A percentile compares a stretch with the other conserved stretches of the same genome.
phyloP scores from a whole-genome alignment of 768 basidiomycete species.

The Suillus discolor region DNA sequence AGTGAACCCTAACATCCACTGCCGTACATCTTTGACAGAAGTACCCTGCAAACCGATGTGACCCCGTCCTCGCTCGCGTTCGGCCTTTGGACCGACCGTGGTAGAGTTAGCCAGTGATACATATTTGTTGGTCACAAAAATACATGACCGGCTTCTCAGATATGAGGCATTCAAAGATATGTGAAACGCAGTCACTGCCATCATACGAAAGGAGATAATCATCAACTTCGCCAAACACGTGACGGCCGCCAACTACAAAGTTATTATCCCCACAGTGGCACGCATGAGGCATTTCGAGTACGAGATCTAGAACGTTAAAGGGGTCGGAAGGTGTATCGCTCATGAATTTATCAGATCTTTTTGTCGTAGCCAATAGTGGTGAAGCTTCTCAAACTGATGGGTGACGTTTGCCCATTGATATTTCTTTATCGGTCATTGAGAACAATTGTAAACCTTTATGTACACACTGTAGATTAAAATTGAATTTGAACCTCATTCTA shows the following conservation, averaged over 20 bases:
- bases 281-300: background rate
- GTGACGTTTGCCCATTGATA: conserved; percentile 9
- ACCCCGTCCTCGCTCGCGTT: too few relatives aligned
- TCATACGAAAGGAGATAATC: background rate
- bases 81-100: background rate
- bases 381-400: background rate
- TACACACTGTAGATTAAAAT: background rate
- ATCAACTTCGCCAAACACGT: background rate
- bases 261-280: background rate
- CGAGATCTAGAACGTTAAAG: background rate
- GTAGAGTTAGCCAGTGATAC: background rate
- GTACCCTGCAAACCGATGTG: background rate
- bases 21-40: background rate
- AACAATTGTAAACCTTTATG: conserved; percentile 6
- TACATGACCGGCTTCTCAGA: background rate
- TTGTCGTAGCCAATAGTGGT: background rate
- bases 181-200: background rate
- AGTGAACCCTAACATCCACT: background rate
- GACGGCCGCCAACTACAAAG: background rate
- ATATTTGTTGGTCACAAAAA: background rate
- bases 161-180: background rate
- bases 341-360: background rate
- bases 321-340: background rate
- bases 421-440: background rate
- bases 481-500: background rate